Percentiles rank a stretch among this genome's conserved stretches.
phyloP scores from a whole-genome alignment of 345 rosid genomes.

The Lepidium aucheri region DNA sequence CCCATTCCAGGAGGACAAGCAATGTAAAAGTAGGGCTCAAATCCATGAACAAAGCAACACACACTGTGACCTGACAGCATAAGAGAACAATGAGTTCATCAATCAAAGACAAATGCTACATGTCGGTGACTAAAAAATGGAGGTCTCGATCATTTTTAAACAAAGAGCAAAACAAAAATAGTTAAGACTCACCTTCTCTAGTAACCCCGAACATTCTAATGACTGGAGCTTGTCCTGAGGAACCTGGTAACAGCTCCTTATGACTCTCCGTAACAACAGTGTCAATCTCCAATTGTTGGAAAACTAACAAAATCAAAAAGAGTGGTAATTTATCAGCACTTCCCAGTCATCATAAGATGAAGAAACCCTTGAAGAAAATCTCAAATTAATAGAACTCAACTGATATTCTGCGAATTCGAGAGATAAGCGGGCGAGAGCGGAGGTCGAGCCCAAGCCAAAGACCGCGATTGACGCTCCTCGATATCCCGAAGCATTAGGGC shows the following conservation, averaged over 20 bases:
- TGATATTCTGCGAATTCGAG: conserved; percentile 47
- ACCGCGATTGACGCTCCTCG: conserved; percentile 67
- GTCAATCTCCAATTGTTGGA: conserved; percentile 97
- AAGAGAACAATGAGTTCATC: background rate
- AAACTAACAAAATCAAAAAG: conserved; percentile 32
- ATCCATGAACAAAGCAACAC: conserved; percentile 92
- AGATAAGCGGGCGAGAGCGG: conserved; percentile 44
- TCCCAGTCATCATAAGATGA: background rate
- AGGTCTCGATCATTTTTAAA: background rate
- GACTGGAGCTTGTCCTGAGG: conserved; percentile 77
- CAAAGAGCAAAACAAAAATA: background rate
- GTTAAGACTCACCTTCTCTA: conserved; percentile 50
- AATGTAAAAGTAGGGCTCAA: conserved; percentile 93
- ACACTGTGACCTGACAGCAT: conserved; percentile 70
- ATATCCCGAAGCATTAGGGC: conserved; percentile 60
- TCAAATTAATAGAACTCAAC: conserved; percentile 26
- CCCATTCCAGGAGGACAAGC: conserved; percentile 89
- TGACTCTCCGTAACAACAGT: conserved; percentile 59
- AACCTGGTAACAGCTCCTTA: conserved; percentile 47
- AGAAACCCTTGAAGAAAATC: background rate
- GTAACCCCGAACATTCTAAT: conserved; percentile 87
- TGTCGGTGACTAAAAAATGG: background rate
- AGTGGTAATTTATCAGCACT: background rate
- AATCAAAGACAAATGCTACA: background rate
- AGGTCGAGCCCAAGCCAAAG: conserved; percentile 75